Conservation (phyloP, 2,329 filamentous ascomycete genomes). For the Fusarium brevicatenulatum region DNA sequence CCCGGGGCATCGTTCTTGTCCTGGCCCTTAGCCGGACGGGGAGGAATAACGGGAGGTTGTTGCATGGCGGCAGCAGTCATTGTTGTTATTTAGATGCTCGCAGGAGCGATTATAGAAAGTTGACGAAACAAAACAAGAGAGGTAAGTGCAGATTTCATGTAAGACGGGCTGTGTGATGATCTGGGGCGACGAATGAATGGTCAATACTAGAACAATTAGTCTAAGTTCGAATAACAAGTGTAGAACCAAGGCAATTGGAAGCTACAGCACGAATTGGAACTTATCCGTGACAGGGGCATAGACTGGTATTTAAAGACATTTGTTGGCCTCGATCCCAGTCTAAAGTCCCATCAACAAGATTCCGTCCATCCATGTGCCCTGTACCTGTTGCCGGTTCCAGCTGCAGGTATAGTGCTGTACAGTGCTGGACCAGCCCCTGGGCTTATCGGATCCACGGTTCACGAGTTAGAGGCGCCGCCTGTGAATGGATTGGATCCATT, state of each 20-base stretch:
- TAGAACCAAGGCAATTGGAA: slow-evolving; percentile 23
- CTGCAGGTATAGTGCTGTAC: background rate
- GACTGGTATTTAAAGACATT: slow-evolving; percentile 33
- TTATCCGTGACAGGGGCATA: slow-evolving; percentile 16
- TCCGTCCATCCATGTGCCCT: slow-evolving; percentile 17
- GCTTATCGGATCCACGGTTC: slow-evolving; percentile 41
- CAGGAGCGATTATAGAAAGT: slow-evolving; percentile 25
- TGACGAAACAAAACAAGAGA: slow-evolving; percentile 23
- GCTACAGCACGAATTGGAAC: slow-evolving; percentile 9
- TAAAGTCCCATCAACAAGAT: slow-evolving; percentile 9
- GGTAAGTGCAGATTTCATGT: slow-evolving; percentile 22
- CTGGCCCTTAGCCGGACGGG: slow-evolving; percentile 63
- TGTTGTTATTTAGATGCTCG: slow-evolving; percentile 34
- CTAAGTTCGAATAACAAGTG: slow-evolving; percentile 32
- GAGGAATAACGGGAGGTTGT: slow-evolving; percentile 64
- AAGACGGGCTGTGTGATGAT: slow-evolving; percentile 23
- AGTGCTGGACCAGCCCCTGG: slow-evolving; percentile 8
- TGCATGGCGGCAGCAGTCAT: slow-evolving; percentile 65
- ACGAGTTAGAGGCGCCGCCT: slow-evolving; percentile 18
- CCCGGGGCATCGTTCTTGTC: slow-evolving; percentile 55
- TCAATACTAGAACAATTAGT: slow-evolving; percentile 42
- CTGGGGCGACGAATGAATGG: slow-evolving; percentile 34
- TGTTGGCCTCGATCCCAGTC: slow-evolving; percentile 12
- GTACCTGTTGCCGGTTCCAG: slow-evolving; percentile 2
- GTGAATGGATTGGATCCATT: slow-evolving; percentile 25